These are phyloP conservation scores for Byssochlamys sp. DNA, from an alignment of 2,329 filamentous ascomycete genomes.

Conservation along the genomic window DNA sequence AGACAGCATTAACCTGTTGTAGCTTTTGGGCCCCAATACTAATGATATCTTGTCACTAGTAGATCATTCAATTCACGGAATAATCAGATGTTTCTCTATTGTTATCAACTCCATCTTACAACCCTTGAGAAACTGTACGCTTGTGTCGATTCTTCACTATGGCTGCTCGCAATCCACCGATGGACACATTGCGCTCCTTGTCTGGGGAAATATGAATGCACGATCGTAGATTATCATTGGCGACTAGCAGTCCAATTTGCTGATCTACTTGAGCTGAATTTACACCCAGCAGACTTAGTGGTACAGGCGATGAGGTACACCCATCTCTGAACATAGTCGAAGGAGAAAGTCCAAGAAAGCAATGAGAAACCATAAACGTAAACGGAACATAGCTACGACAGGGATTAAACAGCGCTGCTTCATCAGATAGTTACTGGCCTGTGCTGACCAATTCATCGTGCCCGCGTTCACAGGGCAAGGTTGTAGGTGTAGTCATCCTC, in stretches of 20 bases:
- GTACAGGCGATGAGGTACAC: not conserved
- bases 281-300: not conserved
- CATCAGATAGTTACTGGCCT: not conserved
- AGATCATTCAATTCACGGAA: too few species aligned
- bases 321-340: not conserved
- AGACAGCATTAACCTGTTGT: too few species aligned
- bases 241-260: not conserved
- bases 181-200: not conserved
- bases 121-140: too few species aligned
- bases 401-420: not conserved
- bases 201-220: not conserved
- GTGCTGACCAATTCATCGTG: not conserved
- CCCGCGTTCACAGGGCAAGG: constrained; percentile 44
- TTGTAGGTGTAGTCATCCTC: constrained; percentile 66
- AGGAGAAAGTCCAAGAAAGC: not conserved
- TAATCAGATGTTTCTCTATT: too few species aligned
- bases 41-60: too few species aligned
- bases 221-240: not conserved
- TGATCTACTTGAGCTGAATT: not conserved
- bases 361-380: not conserved
- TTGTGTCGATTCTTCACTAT: not conserved
- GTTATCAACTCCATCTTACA: too few species aligned
- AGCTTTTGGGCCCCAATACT: too few species aligned
- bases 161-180: not conserved
- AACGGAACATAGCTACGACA: not conserved